Conservation (phyloP, 2,329 filamentous ascomycete genomes). For the Venturia aucupariae region DNA sequence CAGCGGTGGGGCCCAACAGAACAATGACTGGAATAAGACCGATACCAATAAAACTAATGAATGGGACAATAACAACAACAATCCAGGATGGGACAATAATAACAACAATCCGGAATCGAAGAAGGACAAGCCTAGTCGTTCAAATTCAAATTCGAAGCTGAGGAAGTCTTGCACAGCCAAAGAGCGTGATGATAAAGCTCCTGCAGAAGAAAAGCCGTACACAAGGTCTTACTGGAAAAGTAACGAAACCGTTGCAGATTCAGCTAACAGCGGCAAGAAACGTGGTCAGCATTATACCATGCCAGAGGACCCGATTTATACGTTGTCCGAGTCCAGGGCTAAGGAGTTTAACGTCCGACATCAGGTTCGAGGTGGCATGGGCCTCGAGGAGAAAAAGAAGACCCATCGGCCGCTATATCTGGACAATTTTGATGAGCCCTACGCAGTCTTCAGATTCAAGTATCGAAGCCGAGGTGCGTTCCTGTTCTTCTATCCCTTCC, state of each 20-base stretch:
- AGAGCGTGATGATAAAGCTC: neutral
- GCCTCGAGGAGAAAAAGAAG: conserved; percentile 30
- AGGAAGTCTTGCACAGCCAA: neutral
- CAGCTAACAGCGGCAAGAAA: conserved; percentile 1
- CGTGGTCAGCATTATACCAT: conserved; percentile 19
- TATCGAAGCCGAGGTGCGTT: conserved; percentile 28
- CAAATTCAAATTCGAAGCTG: neutral
- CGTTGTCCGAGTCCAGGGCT: conserved; percentile 17
- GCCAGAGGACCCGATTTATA: conserved; percentile 24
- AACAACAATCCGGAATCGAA: neutral
- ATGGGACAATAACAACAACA: too few relatives aligned
- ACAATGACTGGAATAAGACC: conserved; percentile 4
- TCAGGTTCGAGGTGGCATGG: conserved; percentile 28
- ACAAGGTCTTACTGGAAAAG: conserved; percentile 7
- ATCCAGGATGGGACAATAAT: conserved; percentile 8
- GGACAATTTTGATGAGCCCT: conserved; percentile 27
- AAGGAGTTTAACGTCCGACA: conserved; percentile 21
- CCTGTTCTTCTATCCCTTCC: neutral
- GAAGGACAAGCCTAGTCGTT: conserved; percentile 2
- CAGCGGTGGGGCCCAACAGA: conserved; percentile 6
- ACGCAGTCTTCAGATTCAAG: conserved; percentile 41
- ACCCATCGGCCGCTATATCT: conserved; percentile 20
- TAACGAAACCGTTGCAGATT: neutral
- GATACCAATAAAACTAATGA: too few relatives aligned
- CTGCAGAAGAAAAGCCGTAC: neutral